These are phyloP conservation scores for Entomortierella lignicola DNA, from an alignment of 192 early-diverging fungal species.

Conservation along the genomic window DNA sequence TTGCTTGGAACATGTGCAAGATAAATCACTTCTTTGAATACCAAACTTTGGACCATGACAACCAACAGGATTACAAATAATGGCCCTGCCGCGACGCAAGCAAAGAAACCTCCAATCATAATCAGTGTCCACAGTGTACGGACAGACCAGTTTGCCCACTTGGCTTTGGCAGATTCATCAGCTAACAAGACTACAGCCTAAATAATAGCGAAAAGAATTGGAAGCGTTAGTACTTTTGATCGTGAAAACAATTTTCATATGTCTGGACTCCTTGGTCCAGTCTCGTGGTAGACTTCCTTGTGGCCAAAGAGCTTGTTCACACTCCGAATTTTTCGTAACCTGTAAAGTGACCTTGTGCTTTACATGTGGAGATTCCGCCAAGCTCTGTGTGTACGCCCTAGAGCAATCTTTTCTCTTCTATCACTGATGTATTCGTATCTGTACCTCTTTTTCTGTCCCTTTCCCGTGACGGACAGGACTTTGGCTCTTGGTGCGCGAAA, in stretches of 20 bases:
- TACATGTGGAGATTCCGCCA: no score
- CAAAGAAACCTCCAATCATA: constrained; percentile 90
- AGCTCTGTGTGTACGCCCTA: no score
- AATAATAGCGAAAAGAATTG: not conserved
- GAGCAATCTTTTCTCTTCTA: no score
- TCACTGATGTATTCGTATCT: no score
- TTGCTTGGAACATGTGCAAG: constrained; percentile 85
- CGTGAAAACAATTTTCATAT: not conserved
- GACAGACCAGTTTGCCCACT: constrained; percentile 86
- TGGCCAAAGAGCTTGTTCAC: no score
- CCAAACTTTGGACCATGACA: constrained; percentile 81
- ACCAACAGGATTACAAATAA: constrained; percentile 87
- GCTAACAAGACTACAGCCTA: constrained; percentile 57
- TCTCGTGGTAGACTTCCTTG: no score
- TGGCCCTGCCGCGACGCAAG: constrained; percentile 80
- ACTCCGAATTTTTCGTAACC: no score
- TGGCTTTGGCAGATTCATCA: constrained; percentile 58
- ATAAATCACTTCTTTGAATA: constrained; percentile 93
- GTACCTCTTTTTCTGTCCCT: constrained; percentile 13
- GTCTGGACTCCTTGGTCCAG: not conserved
- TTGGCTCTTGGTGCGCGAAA: not conserved
- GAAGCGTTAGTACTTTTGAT: not conserved
- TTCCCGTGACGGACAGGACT: constrained; percentile 5
- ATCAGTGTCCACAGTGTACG: constrained; percentile 87
- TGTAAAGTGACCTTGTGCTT: no score